A percentile compares a stretch with the other conserved stretches of the same genome.
These are phyloP conservation scores for Ceratocystis smalleyi DNA, from an alignment of 2,329 filamentous ascomycete species.

Conservation along the genomic window DNA sequence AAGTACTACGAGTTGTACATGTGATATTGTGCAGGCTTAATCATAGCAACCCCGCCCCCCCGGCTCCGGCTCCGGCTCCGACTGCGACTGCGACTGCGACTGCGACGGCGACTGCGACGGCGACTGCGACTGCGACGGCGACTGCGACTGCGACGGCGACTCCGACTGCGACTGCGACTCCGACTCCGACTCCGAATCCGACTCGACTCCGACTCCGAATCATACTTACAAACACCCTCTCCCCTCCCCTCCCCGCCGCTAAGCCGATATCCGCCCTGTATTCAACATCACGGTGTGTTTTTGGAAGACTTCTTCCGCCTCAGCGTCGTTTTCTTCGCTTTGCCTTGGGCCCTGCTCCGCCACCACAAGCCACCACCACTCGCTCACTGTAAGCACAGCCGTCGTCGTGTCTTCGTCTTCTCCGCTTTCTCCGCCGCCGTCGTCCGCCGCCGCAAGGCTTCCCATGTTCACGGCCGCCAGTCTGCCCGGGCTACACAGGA, in stretches of 20 bases:
- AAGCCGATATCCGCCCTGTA: slow-evolving; percentile 6
- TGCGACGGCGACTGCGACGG: too few relatives aligned
- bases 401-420: too few relatives aligned
- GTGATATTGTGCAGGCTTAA: too few relatives aligned
- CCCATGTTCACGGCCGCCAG: slow-evolving; percentile 16
- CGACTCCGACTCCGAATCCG: too few relatives aligned
- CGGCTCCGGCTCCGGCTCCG: too few relatives aligned
- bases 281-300: slow-evolving; percentile 15
- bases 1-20: not conserved
- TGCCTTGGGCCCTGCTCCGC: slow-evolving; percentile 23
- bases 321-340: not conserved
- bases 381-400: slow-evolving; percentile 30
- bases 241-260: not conserved
- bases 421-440: not conserved
- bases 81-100: too few relatives aligned
- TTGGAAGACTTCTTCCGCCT: slow-evolving; percentile 11
- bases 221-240: too few relatives aligned
- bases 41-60: too few relatives aligned
- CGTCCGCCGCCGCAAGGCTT: not conserved
- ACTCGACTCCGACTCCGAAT: too few relatives aligned
- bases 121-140: too few relatives aligned
- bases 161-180: too few relatives aligned
- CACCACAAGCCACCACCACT: slow-evolving; percentile 54
- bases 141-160: too few relatives aligned
- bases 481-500: slow-evolving; percentile 27